Percentiles rank a stretch among this genome's conserved stretches.
These are phyloP conservation scores for Cynara cardunculus DNA, from an alignment of 129 eudicot species.

Conservation along the genomic window DNA sequence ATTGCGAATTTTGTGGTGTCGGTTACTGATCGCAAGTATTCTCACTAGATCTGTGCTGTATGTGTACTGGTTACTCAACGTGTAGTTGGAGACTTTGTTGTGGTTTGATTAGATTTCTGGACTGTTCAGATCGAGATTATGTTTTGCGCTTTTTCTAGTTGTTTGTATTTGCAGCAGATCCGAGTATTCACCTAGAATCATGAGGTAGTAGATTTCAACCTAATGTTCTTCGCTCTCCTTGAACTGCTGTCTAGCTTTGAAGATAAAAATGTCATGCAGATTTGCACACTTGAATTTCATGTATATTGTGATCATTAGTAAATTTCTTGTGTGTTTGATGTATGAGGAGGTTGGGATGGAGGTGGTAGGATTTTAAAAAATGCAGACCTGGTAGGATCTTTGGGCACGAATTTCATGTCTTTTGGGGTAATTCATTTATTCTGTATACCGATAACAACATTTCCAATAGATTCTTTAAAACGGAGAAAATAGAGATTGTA, in stretches of 20 bases:
- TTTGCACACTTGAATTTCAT: neutral
- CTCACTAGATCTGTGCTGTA: slow-evolving; percentile 18
- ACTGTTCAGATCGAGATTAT: neutral
- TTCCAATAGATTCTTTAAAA: neutral
- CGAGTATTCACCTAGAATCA: neutral
- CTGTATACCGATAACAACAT: neutral
- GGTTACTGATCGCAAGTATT: neutral
- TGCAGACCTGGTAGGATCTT: neutral
- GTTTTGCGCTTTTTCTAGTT: neutral
- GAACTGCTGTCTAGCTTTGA: neutral
- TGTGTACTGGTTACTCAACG: neutral
- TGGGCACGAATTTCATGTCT: neutral
- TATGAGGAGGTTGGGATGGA: neutral
- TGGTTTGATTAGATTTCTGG: neutral
- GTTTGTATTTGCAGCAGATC: slow-evolving; percentile 4
- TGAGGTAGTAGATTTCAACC: neutral
- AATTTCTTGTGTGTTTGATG: neutral
- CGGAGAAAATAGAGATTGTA: too few relatives aligned
- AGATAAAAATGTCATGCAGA: neutral
- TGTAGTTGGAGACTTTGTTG: neutral
- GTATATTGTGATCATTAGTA: slow-evolving; percentile 11
- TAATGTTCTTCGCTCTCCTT: neutral
- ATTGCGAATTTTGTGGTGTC: neutral
- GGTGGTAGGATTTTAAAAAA: neutral
- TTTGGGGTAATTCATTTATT: neutral